Percentiles rank a stretch among this genome's conserved stretches.
Conservation (phyloP, 495 filamentous ascomycete genomes). For the Hamigera avellanea region DNA sequence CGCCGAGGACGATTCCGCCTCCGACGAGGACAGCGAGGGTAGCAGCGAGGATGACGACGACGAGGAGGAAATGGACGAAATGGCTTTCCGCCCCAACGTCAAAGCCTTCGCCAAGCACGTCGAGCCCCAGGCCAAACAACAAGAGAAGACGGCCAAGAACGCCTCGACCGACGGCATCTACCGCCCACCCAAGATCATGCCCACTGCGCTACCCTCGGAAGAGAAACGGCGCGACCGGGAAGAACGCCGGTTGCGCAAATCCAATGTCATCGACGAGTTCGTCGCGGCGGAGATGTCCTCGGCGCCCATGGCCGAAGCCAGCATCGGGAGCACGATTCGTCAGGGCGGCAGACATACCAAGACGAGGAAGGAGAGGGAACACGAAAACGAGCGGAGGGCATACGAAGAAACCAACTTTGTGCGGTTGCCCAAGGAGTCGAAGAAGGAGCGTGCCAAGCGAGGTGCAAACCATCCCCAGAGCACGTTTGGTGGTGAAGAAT, state of each 20-base stretch:
- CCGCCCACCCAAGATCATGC: constrained; percentile 72
- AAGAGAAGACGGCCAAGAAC: constrained; percentile 10
- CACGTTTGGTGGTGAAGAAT: constrained; percentile 73
- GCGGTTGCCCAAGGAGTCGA: constrained; percentile 67
- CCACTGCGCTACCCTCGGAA: constrained; percentile 49
- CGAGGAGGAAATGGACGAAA: constrained; percentile 43
- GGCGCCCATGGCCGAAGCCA: constrained; percentile 67
- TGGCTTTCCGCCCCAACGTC: constrained; percentile 57
- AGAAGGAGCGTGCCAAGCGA: constrained; percentile 52
- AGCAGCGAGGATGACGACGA: constrained; percentile 26
- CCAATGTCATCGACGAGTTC: constrained; percentile 76
- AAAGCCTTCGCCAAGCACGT: constrained; percentile 41
- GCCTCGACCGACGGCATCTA: constrained; percentile 52
- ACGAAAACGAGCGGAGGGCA: constrained; percentile 57
- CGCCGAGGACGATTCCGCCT: constrained; percentile 14
- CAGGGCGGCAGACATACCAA: constrained; percentile 60
- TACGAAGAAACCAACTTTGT: constrained; percentile 88
- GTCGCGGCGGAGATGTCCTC: constrained; percentile 66
- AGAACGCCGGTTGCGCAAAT: constrained; percentile 40
- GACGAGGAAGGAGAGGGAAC: constrained; percentile 53
- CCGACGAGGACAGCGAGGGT: constrained; percentile 14
- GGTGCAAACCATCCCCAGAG: constrained; percentile 39
- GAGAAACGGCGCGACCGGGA: constrained; percentile 49
- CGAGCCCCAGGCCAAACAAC: constrained; percentile 14
- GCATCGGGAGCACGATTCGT: constrained; percentile 73